These are phyloP conservation scores for Nepenthes gracilis DNA, from an alignment of 148 eudicot species.

Conservation along the genomic window DNA sequence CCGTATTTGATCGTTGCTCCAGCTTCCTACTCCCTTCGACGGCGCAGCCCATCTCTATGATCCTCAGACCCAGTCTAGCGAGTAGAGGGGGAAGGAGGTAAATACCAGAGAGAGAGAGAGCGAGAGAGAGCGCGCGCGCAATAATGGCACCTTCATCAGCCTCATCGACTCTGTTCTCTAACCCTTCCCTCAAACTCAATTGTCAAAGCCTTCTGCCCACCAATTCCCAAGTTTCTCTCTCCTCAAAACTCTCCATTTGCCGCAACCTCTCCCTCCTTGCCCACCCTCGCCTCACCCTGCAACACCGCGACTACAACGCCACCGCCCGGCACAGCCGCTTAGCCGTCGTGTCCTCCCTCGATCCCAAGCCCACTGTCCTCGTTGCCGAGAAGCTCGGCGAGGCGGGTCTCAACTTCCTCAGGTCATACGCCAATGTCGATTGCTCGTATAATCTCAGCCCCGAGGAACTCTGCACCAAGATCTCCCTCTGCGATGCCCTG, in stretches of 20 bases:
- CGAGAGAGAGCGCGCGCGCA: neutral
- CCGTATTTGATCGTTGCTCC: neutral
- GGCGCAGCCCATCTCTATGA: neutral
- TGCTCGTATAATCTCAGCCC: conserved; percentile 77
- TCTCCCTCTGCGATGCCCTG: conserved; percentile 86
- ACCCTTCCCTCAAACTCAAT: conserved; percentile 5
- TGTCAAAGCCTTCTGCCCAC: neutral
- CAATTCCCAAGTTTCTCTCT: conserved; percentile 23
- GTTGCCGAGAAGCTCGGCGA: conserved; percentile 86
- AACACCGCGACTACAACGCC: neutral
- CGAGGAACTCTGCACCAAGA: conserved; percentile 88
- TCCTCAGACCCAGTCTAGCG: too few species aligned
- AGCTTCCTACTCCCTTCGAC: neutral
- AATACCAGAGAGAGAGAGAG: too few species aligned
- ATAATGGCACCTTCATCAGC: conserved; percentile 33
- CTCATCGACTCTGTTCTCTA: conserved; percentile 9
- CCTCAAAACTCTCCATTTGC: conserved; percentile 17
- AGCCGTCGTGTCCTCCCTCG: conserved; percentile 10
- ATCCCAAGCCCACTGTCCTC: conserved; percentile 67
- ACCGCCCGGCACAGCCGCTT: too few species aligned
- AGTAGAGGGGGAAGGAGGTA: too few species aligned
- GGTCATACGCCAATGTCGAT: conserved; percentile 69
- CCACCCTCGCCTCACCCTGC: conserved; percentile 4
- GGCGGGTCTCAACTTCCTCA: conserved; percentile 54
- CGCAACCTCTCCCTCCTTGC: conserved; percentile 9